phyloP scores from a whole-genome alignment of 2,329 filamentous ascomycete genomes.

The Furcasterigmium furcatum region DNA sequence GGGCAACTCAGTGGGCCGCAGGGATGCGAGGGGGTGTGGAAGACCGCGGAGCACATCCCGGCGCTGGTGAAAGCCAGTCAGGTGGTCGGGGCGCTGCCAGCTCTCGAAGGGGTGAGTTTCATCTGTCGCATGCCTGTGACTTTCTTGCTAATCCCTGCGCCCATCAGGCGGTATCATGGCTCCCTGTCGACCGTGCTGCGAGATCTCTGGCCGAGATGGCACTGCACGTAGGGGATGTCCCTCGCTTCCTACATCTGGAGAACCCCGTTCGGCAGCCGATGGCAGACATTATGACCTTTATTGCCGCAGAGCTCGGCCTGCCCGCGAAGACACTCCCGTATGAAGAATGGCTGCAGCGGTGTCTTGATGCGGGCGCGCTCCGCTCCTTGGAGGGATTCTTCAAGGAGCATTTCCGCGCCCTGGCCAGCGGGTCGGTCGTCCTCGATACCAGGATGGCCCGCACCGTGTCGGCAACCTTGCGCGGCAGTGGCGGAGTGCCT shows the following conservation, averaged over 20 bases:
- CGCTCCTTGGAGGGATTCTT: slow-evolving; percentile 15
- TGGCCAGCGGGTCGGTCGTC: slow-evolving; percentile 12
- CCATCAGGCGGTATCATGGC: slow-evolving; percentile 13
- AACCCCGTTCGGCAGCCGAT: slow-evolving; percentile 14
- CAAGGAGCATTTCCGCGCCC: slow-evolving; percentile 12
- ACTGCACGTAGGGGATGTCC: background rate
- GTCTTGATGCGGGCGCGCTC: slow-evolving; percentile 2
- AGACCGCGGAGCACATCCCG: slow-evolving; percentile 38
- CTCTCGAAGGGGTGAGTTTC: slow-evolving; percentile 11
- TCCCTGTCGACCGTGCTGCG: slow-evolving; percentile 16
- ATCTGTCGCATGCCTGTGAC: background rate
- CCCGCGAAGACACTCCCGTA: slow-evolving; percentile 1
- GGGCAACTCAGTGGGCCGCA: slow-evolving; percentile 41
- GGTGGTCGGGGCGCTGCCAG: slow-evolving; percentile 16
- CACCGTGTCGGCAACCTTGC: slow-evolving; percentile 9
- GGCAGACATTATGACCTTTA: slow-evolving; percentile 12
- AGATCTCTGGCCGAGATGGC: slow-evolving; percentile 8
- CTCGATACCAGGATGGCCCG: slow-evolving; percentile 14
- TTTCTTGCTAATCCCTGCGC: background rate
- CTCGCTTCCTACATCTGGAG: slow-evolving; percentile 15
- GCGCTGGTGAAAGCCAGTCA: slow-evolving; percentile 39
- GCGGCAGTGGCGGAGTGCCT: slow-evolving; percentile 5
- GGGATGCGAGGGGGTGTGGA: slow-evolving; percentile 38
- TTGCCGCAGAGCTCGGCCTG: slow-evolving; percentile 12
- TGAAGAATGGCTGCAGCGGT: slow-evolving; percentile 15